phyloP scores from a whole-genome alignment of 2,329 filamentous ascomycete genomes.

The Corynespora cassiicola region DNA sequence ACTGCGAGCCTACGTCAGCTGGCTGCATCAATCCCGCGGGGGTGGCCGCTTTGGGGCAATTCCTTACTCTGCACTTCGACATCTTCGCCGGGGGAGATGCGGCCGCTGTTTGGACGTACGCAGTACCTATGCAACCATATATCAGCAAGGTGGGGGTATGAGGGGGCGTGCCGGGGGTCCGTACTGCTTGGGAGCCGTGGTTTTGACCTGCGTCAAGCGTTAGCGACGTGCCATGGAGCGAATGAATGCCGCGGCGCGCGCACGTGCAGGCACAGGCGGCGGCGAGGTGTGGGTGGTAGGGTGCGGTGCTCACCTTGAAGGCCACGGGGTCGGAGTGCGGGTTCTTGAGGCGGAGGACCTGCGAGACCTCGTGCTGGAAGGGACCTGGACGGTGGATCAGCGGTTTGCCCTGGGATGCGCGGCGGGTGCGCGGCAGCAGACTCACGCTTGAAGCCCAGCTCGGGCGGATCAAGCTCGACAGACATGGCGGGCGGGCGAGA shows the following conservation, averaged over 20 bases:
- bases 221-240: too few species aligned
- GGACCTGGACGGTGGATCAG: slow-evolving; percentile 59
- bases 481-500: slow-evolving; percentile 70
- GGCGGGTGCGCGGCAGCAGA: slow-evolving; percentile 2
- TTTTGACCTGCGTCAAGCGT: slow-evolving; percentile 83
- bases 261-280: slow-evolving; percentile 2
- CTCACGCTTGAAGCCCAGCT: slow-evolving; percentile 93
- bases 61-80: slow-evolving; percentile 89
- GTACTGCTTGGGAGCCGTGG: slow-evolving; percentile 98
- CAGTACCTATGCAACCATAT: slow-evolving; percentile 74
- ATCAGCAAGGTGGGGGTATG: slow-evolving; percentile 23
- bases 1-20: slow-evolving; percentile 62
- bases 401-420: slow-evolving; percentile 15
- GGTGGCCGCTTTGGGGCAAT: slow-evolving; percentile 11
- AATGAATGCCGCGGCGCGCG: slow-evolving; percentile 3
- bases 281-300: not conserved
- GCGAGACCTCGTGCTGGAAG: slow-evolving; percentile 69
- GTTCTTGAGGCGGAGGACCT: slow-evolving; percentile 66
- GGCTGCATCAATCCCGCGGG: slow-evolving; percentile 16
- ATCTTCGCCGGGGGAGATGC: slow-evolving; percentile 86
- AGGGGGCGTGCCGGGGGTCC: slow-evolving; percentile 43
- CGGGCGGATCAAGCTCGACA: slow-evolving; percentile 87
- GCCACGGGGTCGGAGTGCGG: slow-evolving; percentile 64
- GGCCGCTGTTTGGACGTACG: slow-evolving; percentile 94
- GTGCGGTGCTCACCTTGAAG: slow-evolving; percentile 64